Base-by-base conservation (phyloP, 2,329 filamentous ascomycete genomes). In the Chaetothyriales sp. region DNA sequence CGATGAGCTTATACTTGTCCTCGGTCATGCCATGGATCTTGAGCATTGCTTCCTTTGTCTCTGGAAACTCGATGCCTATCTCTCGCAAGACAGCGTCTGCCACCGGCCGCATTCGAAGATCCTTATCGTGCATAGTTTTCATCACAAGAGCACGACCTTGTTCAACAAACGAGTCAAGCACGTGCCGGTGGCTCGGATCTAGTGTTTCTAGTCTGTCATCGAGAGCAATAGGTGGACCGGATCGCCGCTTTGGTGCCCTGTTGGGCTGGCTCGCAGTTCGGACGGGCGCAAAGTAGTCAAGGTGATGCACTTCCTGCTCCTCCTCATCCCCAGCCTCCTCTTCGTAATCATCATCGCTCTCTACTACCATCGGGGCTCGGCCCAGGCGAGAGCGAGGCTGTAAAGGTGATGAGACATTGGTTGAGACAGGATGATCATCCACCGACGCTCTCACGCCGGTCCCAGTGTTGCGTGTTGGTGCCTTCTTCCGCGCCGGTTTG, bases 381-480 rank as follows among this genome's bases (percentile, higher is more conserved):
- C 59, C 59, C 25, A 65, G 66, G 28, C 64, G 59, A 45, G 68
- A 64, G 22, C 70, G 67, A 48, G 70, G 65, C 58, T 76, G 73
- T 9, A 79, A 60, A 2, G 81, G 81, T 18, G 81, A 83, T 0
- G 81, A 82, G 2, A 85, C 72, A 56, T 83, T 80, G 1, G 82
- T 84, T 0, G 81, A 84, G 50, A 74, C 66, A 3, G 80, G 78
- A 60, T 75, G 69, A 44, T 70, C 64, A 25, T 65, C 67, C 22
- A 43, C 39, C 15, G 52, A 51, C 2, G 65, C 62, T 44, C 60
- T 59, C 43, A 63, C 60, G 43, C 64, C 65, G 49, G 64, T 70
- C 49, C 51, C 55, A 46, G 48, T 51, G 9, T 39, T 12, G 32
- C 32, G 32, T 39, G 32, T 5, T 10, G 20, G 18, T 19, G 57